These are phyloP conservation scores for Erythrobasidium hasegawianum DNA, from an alignment of 1,284 basidiomycete species.

Conservation along the genomic window DNA sequence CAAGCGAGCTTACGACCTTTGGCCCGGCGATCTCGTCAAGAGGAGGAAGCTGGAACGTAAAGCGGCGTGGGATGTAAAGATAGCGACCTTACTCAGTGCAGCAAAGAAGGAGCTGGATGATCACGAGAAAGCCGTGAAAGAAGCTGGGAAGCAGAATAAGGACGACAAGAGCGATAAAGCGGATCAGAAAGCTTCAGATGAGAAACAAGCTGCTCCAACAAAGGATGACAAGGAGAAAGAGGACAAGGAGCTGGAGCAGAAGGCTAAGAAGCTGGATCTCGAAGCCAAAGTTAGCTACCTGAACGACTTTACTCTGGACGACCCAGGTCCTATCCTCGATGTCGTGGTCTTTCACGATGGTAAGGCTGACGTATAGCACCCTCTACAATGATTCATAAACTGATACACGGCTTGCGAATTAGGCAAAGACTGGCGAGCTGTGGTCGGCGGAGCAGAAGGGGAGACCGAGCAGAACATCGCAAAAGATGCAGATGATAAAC, in stretches of 20 bases:
- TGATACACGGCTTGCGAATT: no score
- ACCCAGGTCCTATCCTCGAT: constrained; percentile 48
- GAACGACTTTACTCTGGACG: constrained; percentile 46
- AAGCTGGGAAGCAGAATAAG: constrained; percentile 7
- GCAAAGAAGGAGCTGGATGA: constrained; percentile 44
- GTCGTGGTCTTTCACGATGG: constrained; percentile 49
- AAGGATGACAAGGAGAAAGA: constrained; percentile 19
- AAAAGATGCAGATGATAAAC: constrained; percentile 20
- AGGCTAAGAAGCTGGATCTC: constrained; percentile 38
- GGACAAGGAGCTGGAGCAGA: constrained; percentile 40
- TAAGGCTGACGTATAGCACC: no score
- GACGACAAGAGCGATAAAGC: not conserved
- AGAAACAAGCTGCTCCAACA: not conserved
- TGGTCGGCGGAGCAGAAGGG: constrained; percentile 49
- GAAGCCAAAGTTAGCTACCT: constrained; percentile 45
- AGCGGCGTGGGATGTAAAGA: constrained; percentile 46
- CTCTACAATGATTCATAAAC: no score
- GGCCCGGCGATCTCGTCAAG: constrained; percentile 47
- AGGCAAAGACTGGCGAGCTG: constrained; percentile 48
- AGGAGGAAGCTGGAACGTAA: constrained; percentile 46
- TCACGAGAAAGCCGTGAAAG: constrained; percentile 33
- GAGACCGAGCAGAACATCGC: constrained; percentile 38
- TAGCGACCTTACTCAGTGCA: constrained; percentile 43
- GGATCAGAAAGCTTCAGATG: not conserved
- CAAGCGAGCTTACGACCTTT: constrained; percentile 49